Evolutionary conservation across 345 rosid species (phyloP).

Genomic region (Trapa bicornis): DNA sequence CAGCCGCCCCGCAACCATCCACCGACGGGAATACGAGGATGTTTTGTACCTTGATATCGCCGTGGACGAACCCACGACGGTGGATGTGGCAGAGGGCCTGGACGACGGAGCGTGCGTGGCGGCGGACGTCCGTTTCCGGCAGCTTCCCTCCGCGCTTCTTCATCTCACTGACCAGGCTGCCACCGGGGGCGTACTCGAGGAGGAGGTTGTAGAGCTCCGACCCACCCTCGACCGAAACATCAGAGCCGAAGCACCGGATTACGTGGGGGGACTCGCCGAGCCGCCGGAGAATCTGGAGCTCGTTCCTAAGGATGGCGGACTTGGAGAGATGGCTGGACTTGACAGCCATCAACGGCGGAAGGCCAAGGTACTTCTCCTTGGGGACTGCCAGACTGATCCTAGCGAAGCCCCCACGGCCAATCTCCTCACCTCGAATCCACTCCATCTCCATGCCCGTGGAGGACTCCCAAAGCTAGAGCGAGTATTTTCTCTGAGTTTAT

Average conservation of each 20-base stretch:
- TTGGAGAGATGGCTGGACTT: constrained; percentile 36
- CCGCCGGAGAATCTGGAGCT: constrained; percentile 28
- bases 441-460: constrained; percentile 21
- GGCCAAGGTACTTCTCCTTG: constrained; percentile 5
- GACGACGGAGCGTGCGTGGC: constrained; percentile 38
- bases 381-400: constrained; percentile 41
- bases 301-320: constrained; percentile 35
- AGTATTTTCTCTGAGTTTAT: background rate
- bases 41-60: constrained; percentile 18
- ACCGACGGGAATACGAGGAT: constrained; percentile 35
- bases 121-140: constrained; percentile 40
- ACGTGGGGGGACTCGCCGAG: constrained; percentile 40
- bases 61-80: constrained; percentile 51
- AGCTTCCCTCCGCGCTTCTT: constrained; percentile 26
- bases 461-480: background rate
- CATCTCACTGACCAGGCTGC: constrained; percentile 35
- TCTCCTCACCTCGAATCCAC: constrained; percentile 58
- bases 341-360: constrained; percentile 45
- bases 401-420: constrained; percentile 61
- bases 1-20: background rate
- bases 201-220: constrained; percentile 42
- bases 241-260: constrained; percentile 43
- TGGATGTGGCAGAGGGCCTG: constrained; percentile 47
- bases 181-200: constrained; percentile 59
- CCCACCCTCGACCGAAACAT: constrained; percentile 25